phyloP scores from a whole-genome alignment of 2,329 filamentous ascomycete genomes.

The Paraphoma sp. region DNA sequence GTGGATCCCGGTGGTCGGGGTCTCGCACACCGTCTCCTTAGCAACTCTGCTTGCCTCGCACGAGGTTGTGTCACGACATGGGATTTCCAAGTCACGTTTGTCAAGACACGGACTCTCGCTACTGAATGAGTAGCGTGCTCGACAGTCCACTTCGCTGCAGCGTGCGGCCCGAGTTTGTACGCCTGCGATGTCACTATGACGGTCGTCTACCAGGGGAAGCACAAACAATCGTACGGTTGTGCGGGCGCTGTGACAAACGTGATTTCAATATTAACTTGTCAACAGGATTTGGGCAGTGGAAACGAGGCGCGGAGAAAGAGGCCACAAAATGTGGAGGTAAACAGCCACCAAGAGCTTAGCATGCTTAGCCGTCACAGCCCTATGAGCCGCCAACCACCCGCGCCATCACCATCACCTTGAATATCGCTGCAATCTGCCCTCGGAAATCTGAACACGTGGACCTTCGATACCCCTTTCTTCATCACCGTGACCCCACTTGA shows the following conservation, averaged over 20 bases:
- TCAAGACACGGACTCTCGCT: neutral
- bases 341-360: conserved; percentile 8
- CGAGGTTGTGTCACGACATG: conserved; percentile 11
- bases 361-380: neutral
- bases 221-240: neutral
- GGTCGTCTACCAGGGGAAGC: neutral
- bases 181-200: conserved; percentile 3
- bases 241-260: neutral
- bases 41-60: conserved; percentile 16
- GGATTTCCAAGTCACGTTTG: conserved; percentile 7
- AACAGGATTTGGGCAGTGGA: neutral
- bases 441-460: neutral
- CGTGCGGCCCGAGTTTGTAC: neutral
- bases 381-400: conserved; percentile 5
- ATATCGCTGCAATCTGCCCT: neutral
- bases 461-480: neutral
- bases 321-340: neutral
- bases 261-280: too few relatives aligned
- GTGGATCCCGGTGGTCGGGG: neutral
- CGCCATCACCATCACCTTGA: neutral
- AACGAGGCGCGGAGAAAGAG: neutral
- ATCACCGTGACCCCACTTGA: neutral
- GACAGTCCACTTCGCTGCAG: conserved; percentile 1
- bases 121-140: neutral
- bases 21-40: conserved; percentile 9